Conservation (phyloP, 495 filamentous ascomycete genomes). For the Talaromyces borbonicus region DNA sequence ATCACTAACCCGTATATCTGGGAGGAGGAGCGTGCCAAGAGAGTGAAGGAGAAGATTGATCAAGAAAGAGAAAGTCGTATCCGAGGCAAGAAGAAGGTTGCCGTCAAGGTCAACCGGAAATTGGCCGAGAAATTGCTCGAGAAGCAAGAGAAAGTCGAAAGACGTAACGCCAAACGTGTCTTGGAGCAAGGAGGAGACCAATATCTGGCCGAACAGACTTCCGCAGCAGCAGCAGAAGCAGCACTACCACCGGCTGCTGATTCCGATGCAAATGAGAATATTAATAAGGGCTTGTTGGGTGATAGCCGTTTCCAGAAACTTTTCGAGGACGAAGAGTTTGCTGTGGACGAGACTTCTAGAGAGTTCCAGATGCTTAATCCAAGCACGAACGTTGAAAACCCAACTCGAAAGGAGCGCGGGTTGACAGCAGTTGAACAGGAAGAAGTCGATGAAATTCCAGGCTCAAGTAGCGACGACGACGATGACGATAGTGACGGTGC, state of each 20-base stretch:
- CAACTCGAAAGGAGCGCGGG: conserved; percentile 35
- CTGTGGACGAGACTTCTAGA: conserved; percentile 76
- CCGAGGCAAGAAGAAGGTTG: conserved; percentile 82
- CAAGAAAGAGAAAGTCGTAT: conserved; percentile 90
- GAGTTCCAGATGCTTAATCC: conserved; percentile 87
- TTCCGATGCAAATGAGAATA: conserved; percentile 17
- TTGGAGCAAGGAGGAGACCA: conserved; percentile 47
- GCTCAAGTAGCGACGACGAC: conserved; percentile 33
- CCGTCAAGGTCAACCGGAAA: conserved; percentile 77
- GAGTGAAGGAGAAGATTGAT: conserved; percentile 83
- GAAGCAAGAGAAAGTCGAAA: conserved; percentile 69
- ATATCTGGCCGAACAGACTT: conserved; percentile 33
- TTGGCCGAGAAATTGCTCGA: conserved; percentile 76
- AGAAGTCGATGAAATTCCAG: conserved; percentile 39
- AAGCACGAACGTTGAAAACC: conserved; percentile 45
- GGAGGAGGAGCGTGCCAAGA: conserved; percentile 80
- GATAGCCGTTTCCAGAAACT: conserved; percentile 80
- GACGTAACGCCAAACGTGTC: conserved; percentile 49
- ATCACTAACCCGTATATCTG: conserved; percentile 88
- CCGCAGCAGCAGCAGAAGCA: no score
- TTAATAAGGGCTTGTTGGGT: conserved; percentile 51
- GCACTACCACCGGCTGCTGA: conserved; percentile 16
- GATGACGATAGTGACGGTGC: conserved; percentile 34
- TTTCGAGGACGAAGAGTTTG: conserved; percentile 90
- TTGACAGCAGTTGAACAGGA: conserved; percentile 63